Base-by-base conservation (phyloP, 495 filamentous ascomycete genomes). In the Podospora didyma region DNA sequence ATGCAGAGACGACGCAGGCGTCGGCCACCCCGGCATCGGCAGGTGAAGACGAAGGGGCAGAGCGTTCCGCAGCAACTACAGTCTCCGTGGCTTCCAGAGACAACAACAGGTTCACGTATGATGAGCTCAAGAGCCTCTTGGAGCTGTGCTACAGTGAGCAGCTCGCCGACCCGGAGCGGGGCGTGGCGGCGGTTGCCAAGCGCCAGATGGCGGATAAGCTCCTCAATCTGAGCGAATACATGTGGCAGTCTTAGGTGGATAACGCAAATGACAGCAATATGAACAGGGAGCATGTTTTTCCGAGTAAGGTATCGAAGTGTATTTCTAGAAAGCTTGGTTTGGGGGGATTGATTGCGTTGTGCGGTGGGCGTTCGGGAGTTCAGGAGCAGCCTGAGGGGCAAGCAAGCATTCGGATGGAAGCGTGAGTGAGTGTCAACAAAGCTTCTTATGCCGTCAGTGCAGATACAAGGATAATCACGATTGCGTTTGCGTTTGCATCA, bases 111-210 rank as follows among this genome's bases (percentile, higher is more conserved):
- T 96, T 93, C 54, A 86, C 75, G 17, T 89, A 91, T 55, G 92
- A 95, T 46, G 90, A 96, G 69, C 75, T 97, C 59, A 93, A 90
- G 72, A 81, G 82, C 9, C 75, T 97, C 35, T 72, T 97, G 24
- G 89, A 96, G 69, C 72, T 98, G 49, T 93, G 86, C 66, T 97
- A 90, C 70, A 90, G 86, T 48, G 92, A 96, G 69, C 81, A 84
- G 59, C 69, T 92, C 56, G 80, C 83, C 10, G 85, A 83, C 59
- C 81, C 85, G 46, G 84, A 87, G 64, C 77, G 90, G 51, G 90
- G 92, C 47, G 83, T 89, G 21, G 85, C 83, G 16, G 80, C 88
- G 61, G 78, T 82, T 46, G 88, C 88, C 39, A 87, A 84, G 79
- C 81, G 89, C 66, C 81, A 81, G 58, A 80, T 90, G 75, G 85